phyloP scores from a whole-genome alignment of 106 monocot species.

The Chionographis japonica region DNA sequence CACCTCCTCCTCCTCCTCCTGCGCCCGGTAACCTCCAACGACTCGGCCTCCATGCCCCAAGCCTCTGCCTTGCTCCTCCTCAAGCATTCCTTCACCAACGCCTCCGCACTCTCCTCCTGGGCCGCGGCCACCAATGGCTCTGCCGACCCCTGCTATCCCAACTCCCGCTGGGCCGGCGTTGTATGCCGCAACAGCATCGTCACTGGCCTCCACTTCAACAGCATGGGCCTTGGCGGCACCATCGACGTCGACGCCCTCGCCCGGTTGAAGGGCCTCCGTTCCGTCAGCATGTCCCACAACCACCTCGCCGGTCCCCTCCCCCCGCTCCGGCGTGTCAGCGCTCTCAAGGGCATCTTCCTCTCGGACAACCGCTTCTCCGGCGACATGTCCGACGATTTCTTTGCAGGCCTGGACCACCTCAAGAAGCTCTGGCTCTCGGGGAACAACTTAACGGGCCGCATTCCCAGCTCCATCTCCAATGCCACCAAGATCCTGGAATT shows the following conservation, averaged over 20 bases:
- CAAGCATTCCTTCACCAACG: conserved; percentile 39
- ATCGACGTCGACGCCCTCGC: conserved; percentile 50
- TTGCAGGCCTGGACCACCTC: conserved; percentile 39
- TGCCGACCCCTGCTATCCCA: conserved; percentile 25
- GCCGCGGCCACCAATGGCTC: background rate
- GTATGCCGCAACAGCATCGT: conserved; percentile 44
- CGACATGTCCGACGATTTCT: conserved; percentile 32
- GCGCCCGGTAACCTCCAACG: background rate
- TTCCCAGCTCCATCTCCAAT: conserved; percentile 45
- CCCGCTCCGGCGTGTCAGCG: conserved; percentile 31
- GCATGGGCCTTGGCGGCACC: conserved; percentile 38
- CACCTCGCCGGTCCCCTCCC: conserved; percentile 65
- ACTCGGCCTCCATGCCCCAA: conserved; percentile 8
- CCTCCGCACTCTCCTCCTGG: conserved; percentile 50
- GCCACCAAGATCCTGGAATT: conserved; percentile 45
- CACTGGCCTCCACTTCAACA: conserved; percentile 42
- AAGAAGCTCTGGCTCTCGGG: conserved; percentile 63
- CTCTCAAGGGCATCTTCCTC: conserved; percentile 54
- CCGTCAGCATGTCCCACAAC: conserved; percentile 49
- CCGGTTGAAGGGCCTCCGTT: conserved; percentile 38
- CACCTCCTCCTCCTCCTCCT: conserved; percentile 18
- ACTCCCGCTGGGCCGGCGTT: conserved; percentile 47
- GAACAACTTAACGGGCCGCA: conserved; percentile 46
- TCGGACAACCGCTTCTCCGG: conserved; percentile 62
- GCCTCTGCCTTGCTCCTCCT: conserved; percentile 35